Evolutionary conservation across 495 filamentous ascomycete genomes (phyloP).

Genomic region (Neurospora sp.): DNA sequence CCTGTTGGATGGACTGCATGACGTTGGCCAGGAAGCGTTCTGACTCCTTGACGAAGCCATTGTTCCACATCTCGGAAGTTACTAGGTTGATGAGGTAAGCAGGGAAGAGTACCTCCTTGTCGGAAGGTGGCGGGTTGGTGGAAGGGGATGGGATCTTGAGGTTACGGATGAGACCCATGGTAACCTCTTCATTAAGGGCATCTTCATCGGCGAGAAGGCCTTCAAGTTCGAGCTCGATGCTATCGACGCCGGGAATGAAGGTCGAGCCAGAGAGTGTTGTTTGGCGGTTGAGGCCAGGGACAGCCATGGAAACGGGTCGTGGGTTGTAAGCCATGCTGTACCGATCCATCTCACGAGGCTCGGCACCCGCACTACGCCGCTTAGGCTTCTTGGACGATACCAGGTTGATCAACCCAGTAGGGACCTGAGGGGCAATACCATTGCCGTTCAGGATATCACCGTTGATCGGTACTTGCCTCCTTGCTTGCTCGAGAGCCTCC

Average conservation of each 20-base stretch:
- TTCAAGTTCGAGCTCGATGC: constrained; percentile 87
- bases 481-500: constrained; percentile 83
- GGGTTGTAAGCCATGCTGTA: constrained; percentile 90
- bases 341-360: constrained; percentile 69
- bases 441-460: constrained; percentile 66
- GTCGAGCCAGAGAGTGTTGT: constrained; percentile 52
- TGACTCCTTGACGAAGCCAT: constrained; percentile 98
- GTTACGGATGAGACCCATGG: constrained; percentile 89
- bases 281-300: constrained; percentile 53
- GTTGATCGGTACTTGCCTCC: constrained; percentile 50
- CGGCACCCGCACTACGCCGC: constrained; percentile 85
- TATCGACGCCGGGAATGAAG: constrained; percentile 71
- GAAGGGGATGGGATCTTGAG: constrained; percentile 86
- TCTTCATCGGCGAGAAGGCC: constrained; percentile 91
- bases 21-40: constrained; percentile 98
- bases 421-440: constrained; percentile 36
- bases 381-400: constrained; percentile 97
- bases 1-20: constrained; percentile 98
- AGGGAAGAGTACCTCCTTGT: constrained; percentile 98
- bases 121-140: constrained; percentile 74
- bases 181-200: constrained; percentile 89
- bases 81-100: constrained; percentile 98
- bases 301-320: constrained; percentile 87
- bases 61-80: constrained; percentile 99
- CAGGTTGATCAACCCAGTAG: constrained; percentile 83